Conservation (phyloP, 2,329 filamentous ascomycete genomes). For the Apiospora saccharicola region DNA sequence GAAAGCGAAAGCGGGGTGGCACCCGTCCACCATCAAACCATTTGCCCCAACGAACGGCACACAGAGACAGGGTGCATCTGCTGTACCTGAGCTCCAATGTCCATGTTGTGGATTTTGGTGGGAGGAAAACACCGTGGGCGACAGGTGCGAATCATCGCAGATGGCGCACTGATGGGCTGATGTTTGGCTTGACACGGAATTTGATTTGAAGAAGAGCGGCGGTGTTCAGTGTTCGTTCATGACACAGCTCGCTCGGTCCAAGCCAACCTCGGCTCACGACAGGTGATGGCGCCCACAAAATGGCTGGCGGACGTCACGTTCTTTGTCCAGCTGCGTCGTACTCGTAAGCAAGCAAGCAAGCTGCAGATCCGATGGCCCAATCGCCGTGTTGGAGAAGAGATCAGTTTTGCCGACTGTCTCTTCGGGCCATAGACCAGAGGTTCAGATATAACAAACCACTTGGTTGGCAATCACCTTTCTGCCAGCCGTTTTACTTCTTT, state of each 20-base stretch:
- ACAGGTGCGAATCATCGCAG: not conserved
- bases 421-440: not conserved
- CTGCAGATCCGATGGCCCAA: not conserved
- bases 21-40: not conserved
- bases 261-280: conserved; percentile 16
- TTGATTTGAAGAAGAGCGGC: conserved; percentile 9
- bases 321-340: conserved; percentile 9
- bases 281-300: not conserved
- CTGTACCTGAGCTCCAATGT: not conserved
- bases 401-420: not conserved
- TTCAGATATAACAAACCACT: not conserved
- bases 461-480: not conserved
- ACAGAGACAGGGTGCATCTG: conserved; percentile 18
- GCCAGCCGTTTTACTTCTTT: not conserved
- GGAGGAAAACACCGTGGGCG: not conserved
- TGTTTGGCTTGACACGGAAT: conserved; percentile 4
- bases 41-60: not conserved
- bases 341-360: conserved; percentile 3
- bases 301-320: not conserved
- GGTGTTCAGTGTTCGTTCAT: not conserved
- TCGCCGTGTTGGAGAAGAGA: not conserved
- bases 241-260: not conserved
- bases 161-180: conserved; percentile 16
- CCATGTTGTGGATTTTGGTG: not conserved
- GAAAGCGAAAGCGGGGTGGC: conserved; percentile 16